Evolutionary conservation across 257 asterid species (phyloP), one percentile per base, ranked within the genome.

Genomic region (Jasminum sambac): DNA sequence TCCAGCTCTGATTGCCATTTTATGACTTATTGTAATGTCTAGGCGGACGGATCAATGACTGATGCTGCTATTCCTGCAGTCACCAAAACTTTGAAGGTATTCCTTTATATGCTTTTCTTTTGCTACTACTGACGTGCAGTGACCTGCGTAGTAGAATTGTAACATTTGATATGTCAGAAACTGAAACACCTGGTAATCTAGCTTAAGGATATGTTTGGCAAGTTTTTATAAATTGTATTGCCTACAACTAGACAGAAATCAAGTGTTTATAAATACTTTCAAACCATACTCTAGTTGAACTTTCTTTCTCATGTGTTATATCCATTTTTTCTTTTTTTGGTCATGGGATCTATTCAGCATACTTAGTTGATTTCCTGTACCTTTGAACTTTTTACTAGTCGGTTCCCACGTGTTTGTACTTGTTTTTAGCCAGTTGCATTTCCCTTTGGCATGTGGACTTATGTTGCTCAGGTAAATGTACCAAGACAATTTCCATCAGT

Each of bases 21-120:
- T 55, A 24, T 55, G 34, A 26, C 34, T 55, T 55, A 52, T 63
- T 63, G 44, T 38, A 70, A 70, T 73, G 44, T 74, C 80, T 73
- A 92, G 97, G 96, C 96, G 30, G 96, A 91, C 78, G 96, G 97
- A 61, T 79, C 93, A 37, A 81, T 92, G 89, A 39, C 66, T 21
- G 98, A 92, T 68, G 34, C 89, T 9, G 89, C 84, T 68, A 67
- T 88, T 81, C 95, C 97, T 63, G 64, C 84, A 11, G 90, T 90
- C 38, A 66, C 88, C 62, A 77, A 87, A 68, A 91, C 93, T 62
- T 81, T 92, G 72, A 86, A 88, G 98, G 98, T 92, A 65, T 39
- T 11, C 25, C 10, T 7, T 61, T 63, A 19, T 19, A 55, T 23
- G 10, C 0, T 17, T 55, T 19, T 11, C 16, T 11, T 55, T 55